These are phyloP conservation scores for Cinnamomum chago DNA, from an alignment of 164 flowering plant species.

Conservation along the genomic window DNA sequence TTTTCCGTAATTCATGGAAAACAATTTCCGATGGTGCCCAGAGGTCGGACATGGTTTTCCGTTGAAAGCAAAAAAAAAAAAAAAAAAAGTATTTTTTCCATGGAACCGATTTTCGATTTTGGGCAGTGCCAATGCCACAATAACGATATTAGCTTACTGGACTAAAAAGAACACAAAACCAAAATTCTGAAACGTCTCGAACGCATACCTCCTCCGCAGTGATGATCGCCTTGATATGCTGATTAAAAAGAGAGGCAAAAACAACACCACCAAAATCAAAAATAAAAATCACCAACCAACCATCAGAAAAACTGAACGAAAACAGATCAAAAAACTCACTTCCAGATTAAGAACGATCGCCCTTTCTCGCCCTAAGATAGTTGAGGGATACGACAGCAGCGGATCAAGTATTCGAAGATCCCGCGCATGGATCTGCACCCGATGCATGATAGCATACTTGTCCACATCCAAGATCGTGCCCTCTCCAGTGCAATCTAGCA, in stretches of 20 bases:
- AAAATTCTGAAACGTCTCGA: too few species aligned
- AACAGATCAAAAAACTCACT: slow-evolving; percentile 28
- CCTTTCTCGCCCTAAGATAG: slow-evolving; percentile 84
- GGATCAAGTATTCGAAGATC: slow-evolving; percentile 95
- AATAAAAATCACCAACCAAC: neutral
- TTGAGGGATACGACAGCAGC: slow-evolving; percentile 81
- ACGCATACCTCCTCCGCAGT: slow-evolving; percentile 99
- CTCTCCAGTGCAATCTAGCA: slow-evolving; percentile 54
- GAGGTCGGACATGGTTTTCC: too few species aligned
- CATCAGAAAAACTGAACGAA: neutral
- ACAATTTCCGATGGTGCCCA: too few species aligned
- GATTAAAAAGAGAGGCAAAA: slow-evolving; percentile 18
- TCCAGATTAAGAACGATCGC: slow-evolving; percentile 92
- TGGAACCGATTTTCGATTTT: too few species aligned
- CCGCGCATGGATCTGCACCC: slow-evolving; percentile 86
- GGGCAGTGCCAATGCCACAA: too few species aligned
- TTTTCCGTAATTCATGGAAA: too few species aligned
- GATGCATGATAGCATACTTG: slow-evolving; percentile 83
- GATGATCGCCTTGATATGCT: slow-evolving; percentile 95
- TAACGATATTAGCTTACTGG: too few species aligned
- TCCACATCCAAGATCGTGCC: slow-evolving; percentile 65
- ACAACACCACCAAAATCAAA: neutral
- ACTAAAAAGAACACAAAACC: too few species aligned
- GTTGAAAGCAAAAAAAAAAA: too few species aligned
- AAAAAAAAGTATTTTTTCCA: too few species aligned